A percentile compares a stretch with the other conserved stretches of the same genome.
These are phyloP conservation scores for Spirogloea muscicola DNA, from an alignment of 139 green algal genomes.

Conservation along the genomic window DNA sequence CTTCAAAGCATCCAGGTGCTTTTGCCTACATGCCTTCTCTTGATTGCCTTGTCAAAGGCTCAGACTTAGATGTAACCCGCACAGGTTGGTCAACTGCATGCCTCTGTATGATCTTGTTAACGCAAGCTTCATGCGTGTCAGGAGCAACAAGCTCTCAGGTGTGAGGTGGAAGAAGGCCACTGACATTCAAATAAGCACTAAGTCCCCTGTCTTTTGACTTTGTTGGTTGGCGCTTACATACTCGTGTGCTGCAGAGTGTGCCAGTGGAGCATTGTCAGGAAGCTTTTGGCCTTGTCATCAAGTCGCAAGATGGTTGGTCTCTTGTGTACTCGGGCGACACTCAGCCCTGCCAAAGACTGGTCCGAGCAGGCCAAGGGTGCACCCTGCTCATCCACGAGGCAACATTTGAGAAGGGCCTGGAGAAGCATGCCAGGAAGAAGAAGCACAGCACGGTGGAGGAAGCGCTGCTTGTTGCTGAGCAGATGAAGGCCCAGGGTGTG, in stretches of 20 bases:
- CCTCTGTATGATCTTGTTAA: too few relatives aligned
- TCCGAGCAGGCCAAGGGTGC: constrained; percentile 66
- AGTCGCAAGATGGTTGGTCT: constrained; percentile 57
- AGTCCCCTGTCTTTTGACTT: too few relatives aligned
- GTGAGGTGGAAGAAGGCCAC: too few relatives aligned
- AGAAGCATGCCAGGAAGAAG: constrained; percentile 75
- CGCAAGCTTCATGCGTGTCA: too few relatives aligned
- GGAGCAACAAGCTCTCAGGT: too few relatives aligned
- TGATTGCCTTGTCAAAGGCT: too few relatives aligned
- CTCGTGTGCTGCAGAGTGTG: constrained; percentile 40
- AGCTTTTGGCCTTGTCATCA: constrained; percentile 66
- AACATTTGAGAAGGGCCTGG: constrained; percentile 77
- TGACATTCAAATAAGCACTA: too few relatives aligned
- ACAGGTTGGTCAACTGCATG: too few relatives aligned
- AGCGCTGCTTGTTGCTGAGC: constrained; percentile 62
- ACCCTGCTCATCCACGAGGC: constrained; percentile 94
- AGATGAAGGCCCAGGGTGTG: constrained; percentile 70
- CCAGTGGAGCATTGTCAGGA: constrained; percentile 66
- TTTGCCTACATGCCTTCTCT: too few relatives aligned
- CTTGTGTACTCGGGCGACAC: constrained; percentile 89
- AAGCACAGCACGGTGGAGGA: constrained; percentile 82
- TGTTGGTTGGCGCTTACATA: too few relatives aligned
- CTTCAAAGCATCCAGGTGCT: too few relatives aligned
- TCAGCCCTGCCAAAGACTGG: constrained; percentile 64
- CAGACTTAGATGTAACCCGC: too few relatives aligned